phyloP scores from a whole-genome alignment of 2,329 filamentous ascomycete genomes.

The Sporothrix humicola region DNA sequence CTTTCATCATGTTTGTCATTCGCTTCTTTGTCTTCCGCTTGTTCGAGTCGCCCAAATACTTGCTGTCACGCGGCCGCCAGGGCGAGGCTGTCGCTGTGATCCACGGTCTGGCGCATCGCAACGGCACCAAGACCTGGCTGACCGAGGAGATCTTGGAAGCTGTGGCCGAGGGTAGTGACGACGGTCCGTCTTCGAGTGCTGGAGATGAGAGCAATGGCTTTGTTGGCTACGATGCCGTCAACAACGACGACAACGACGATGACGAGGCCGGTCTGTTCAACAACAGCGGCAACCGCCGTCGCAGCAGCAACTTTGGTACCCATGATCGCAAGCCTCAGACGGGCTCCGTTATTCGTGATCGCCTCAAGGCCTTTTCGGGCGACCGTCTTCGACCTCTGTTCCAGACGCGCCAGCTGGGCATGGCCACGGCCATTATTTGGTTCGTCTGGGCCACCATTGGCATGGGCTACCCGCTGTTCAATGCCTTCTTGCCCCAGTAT shows the following conservation, averaged over 20 bases:
- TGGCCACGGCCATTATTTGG: conserved; percentile 67
- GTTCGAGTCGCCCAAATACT: conserved; percentile 84
- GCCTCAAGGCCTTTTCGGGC: conserved; percentile 69
- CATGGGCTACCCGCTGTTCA: conserved; percentile 87
- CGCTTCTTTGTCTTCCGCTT: conserved; percentile 82
- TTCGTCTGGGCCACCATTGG: conserved; percentile 83
- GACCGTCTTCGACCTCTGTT: conserved; percentile 72
- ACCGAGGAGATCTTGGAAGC: conserved; percentile 70
- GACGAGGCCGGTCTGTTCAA: conserved; percentile 27
- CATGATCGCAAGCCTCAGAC: conserved; percentile 36
- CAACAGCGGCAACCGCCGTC: conserved; percentile 25
- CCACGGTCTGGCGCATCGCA: conserved; percentile 76
- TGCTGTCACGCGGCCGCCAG: conserved; percentile 77
- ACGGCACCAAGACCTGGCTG: conserved; percentile 73
- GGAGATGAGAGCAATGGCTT: conserved; percentile 23
- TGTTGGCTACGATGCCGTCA: conserved; percentile 32
- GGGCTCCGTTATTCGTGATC: conserved; percentile 58
- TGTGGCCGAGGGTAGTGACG: conserved; percentile 54
- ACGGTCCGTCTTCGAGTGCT: conserved; percentile 23
- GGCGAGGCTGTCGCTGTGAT: conserved; percentile 79
- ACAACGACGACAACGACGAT: conserved; percentile 19
- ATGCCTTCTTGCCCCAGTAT: conserved; percentile 88
- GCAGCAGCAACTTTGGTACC: neutral
- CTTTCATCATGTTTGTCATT: conserved; percentile 76
- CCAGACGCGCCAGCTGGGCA: conserved; percentile 56